Percentiles rank a stretch among this genome's conserved stretches.
These are phyloP conservation scores for Omphalotus olearius DNA, from an alignment of 1,284 basidiomycete species.

Conservation along the genomic window DNA sequence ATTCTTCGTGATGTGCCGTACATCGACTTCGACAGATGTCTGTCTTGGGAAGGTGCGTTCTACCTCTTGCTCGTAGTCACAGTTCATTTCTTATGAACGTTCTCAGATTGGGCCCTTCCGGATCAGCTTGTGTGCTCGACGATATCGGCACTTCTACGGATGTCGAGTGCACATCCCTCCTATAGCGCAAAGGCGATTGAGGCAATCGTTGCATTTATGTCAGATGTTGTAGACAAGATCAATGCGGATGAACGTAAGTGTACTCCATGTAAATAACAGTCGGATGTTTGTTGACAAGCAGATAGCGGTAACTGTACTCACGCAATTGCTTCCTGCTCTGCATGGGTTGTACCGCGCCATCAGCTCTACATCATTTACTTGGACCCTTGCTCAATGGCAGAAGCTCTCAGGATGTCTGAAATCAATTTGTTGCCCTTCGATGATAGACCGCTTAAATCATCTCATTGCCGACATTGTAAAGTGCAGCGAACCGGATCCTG, in stretches of 20 bases:
- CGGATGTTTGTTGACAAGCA: constrained; percentile 4
- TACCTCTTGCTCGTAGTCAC: constrained; percentile 1
- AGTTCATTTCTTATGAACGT: constrained; percentile 12
- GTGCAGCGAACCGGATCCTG: constrained; percentile 46
- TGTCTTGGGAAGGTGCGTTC: constrained; percentile 71
- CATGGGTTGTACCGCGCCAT: constrained; percentile 88
- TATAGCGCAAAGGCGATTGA: constrained; percentile 44
- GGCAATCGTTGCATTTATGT: constrained; percentile 60
- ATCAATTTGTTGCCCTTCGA: constrained; percentile 52
- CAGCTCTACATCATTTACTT: constrained; percentile 71
- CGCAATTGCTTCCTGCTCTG: constrained; percentile 75
- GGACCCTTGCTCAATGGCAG: constrained; percentile 68
- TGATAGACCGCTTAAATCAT: constrained; percentile 67
- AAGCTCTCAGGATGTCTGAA: constrained; percentile 51
- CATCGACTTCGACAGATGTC: constrained; percentile 70
- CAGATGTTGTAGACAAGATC: constrained; percentile 53
- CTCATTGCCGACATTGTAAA: constrained; percentile 59
- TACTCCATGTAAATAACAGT: neutral
- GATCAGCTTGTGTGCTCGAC: constrained; percentile 79
- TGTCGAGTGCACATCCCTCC: constrained; percentile 51
- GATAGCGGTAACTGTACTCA: constrained; percentile 66
- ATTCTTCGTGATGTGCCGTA: constrained; percentile 66
- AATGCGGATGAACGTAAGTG: constrained; percentile 50
- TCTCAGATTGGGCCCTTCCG: constrained; percentile 72
- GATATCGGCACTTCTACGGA: constrained; percentile 65